Conservation (phyloP, 192 early-diverging fungal genomes). For the Coemansia sp. region DNA sequence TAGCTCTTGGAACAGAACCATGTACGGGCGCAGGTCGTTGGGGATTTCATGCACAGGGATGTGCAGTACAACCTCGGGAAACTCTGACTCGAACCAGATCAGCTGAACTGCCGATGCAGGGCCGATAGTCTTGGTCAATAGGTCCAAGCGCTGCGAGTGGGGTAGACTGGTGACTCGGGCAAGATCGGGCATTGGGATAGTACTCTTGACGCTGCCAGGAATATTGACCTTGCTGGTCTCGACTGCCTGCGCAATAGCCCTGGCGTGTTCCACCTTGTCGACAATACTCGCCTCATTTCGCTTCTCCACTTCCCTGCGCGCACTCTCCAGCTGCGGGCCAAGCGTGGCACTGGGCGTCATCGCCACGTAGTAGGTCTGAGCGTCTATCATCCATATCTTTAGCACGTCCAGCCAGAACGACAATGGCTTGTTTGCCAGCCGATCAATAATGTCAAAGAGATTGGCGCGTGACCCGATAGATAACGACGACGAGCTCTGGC, state of each 20-base stretch:
- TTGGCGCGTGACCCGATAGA: constrained; percentile 30
- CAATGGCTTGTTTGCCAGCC: constrained; percentile 23
- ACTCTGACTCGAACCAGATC: constrained; percentile 69
- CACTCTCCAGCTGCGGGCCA: constrained; percentile 27
- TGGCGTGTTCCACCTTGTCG: constrained; percentile 44
- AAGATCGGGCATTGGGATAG: constrained; percentile 60
- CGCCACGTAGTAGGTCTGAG: constrained; percentile 23
- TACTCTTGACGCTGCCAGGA: constrained; percentile 57
- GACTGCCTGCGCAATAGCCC: constrained; percentile 54
- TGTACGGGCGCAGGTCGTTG: constrained; percentile 66
- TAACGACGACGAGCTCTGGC: background rate
- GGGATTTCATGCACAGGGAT: constrained; percentile 61
- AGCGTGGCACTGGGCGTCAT: constrained; percentile 36
- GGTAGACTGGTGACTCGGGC: constrained; percentile 17
- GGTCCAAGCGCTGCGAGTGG: constrained; percentile 14
- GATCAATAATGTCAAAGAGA: constrained; percentile 39
- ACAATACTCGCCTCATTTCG: constrained; percentile 26
- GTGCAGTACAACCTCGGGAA: constrained; percentile 64
- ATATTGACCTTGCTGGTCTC: constrained; percentile 48
- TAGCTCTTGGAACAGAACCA: constrained; percentile 81
- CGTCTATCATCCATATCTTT: constrained; percentile 45
- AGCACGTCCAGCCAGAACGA: constrained; percentile 49
- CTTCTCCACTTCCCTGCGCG: constrained; percentile 29
- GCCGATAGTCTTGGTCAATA: constrained; percentile 18
- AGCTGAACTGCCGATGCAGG: constrained; percentile 64